Evolutionary conservation across 108 stramenopile genomes (phyloP).

Genomic region (Cyclotella choctawhatcheeana): DNA sequence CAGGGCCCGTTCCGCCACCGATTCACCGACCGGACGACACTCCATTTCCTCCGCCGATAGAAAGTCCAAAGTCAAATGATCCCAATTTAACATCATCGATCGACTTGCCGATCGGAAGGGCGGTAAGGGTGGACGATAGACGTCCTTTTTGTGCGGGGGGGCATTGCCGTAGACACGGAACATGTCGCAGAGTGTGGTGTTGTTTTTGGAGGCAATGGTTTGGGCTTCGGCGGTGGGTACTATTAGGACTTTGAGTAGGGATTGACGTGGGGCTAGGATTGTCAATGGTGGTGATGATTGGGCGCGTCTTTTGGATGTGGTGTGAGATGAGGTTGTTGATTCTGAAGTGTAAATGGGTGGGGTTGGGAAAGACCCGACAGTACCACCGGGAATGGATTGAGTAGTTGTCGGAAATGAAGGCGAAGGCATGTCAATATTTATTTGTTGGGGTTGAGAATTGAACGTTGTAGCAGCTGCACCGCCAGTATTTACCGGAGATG

Average conservation of each 20-base stretch:
- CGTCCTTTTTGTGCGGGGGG: not conserved
- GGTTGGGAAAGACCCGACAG: no score
- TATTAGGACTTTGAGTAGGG: constrained; percentile 71
- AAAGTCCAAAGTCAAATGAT: constrained; percentile 56
- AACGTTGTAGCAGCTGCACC: not conserved
- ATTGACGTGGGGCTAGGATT: constrained; percentile 70
- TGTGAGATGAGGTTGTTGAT: not conserved
- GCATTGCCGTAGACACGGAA: constrained; percentile 58
- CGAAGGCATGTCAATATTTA: constrained; percentile 8
- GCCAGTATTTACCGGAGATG: constrained; percentile 2
- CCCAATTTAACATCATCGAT: constrained; percentile 54
- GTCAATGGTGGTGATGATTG: constrained; percentile 10
- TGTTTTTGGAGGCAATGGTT: constrained; percentile 74
- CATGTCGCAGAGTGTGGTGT: constrained; percentile 68
- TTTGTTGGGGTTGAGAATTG: not conserved
- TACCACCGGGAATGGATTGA: no score
- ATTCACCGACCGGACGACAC: constrained; percentile 13
- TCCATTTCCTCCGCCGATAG: constrained; percentile 34
- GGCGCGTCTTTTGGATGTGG: not conserved
- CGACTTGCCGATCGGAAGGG: constrained; percentile 74
- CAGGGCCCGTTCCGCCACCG: constrained; percentile 47
- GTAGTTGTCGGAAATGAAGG: constrained; percentile 1
- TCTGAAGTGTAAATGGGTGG: no score
- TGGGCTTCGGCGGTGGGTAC: constrained; percentile 75
- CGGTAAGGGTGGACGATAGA: constrained; percentile 47